Percentiles rank a stretch among this genome's conserved stretches.
phyloP scores from a whole-genome alignment of 1,284 basidiomycete species.

The Trametes pubescens region DNA sequence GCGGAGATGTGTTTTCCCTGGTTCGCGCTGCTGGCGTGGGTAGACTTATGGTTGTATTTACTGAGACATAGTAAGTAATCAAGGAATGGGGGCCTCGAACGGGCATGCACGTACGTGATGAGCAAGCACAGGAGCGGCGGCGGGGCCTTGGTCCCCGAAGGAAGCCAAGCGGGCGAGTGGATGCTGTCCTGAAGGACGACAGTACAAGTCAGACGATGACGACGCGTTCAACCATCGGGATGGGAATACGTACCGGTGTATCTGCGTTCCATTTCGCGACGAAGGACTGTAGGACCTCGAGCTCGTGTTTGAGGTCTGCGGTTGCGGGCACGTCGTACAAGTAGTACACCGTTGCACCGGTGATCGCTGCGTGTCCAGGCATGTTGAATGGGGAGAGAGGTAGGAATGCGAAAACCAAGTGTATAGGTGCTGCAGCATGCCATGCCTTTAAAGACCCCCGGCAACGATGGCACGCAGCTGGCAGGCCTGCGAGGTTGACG shows the following conservation, averaged over 20 bases:
- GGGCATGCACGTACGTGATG: neutral
- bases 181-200: neutral
- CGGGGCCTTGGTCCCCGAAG: neutral
- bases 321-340: neutral
- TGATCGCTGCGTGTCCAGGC: constrained; percentile 1
- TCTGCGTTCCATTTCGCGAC: constrained; percentile 4
- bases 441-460: too few relatives aligned
- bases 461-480: too few relatives aligned
- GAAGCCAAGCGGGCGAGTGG: neutral
- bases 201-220: neutral
- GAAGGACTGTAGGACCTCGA: constrained; percentile 4
- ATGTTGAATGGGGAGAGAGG: neutral
- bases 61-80: neutral
- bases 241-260: neutral
- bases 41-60: neutral
- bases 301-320: constrained; percentile 3
- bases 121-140: neutral
- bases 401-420: too few relatives aligned
- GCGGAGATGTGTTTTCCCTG: constrained; percentile 7
- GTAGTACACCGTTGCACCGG: neutral
- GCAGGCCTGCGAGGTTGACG: too few relatives aligned
- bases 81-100: too few relatives aligned
- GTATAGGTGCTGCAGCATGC: too few relatives aligned
- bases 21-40: neutral
- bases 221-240: neutral